Evolutionary conservation across 345 rosid genomes (phyloP).

Genomic region (Ceriops zippeliana): DNA sequence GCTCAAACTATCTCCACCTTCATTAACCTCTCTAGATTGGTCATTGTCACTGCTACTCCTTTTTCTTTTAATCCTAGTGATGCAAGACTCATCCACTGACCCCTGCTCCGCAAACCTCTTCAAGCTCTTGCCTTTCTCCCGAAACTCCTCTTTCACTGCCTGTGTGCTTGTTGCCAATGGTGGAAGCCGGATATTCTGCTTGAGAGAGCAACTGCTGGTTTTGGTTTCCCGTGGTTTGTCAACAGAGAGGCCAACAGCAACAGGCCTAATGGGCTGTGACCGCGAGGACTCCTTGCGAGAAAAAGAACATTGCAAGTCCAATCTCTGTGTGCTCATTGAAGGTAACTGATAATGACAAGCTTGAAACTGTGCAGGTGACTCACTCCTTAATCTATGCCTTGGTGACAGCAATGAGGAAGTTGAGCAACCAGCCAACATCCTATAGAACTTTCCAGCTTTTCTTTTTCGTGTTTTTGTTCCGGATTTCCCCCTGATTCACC

Average conservation of each 20-base stretch:
- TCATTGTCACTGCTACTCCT: conserved; percentile 37
- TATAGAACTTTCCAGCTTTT: conserved; percentile 49
- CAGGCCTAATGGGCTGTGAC: conserved; percentile 67
- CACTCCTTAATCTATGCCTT: conserved; percentile 94
- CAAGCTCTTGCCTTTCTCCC: conserved; percentile 70
- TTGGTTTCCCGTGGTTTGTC: conserved; percentile 65
- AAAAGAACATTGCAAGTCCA: conserved; percentile 86
- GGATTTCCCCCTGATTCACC: conserved; percentile 27
- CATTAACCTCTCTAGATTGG: conserved; percentile 22
- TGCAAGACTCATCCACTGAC: conserved; percentile 50
- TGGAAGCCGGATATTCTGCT: conserved; percentile 82
- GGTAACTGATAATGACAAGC: conserved; percentile 75
- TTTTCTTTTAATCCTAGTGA: conserved; percentile 70
- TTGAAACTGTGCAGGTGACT: conserved; percentile 73
- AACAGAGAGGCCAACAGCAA: conserved; percentile 58
- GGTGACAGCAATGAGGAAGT: conserved; percentile 96
- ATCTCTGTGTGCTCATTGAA: conserved; percentile 94
- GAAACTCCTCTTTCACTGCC: conserved; percentile 50
- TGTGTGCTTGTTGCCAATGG: conserved; percentile 65
- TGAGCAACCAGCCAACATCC: conserved; percentile 99
- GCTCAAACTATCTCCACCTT: conserved; percentile 43
- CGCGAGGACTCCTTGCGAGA: conserved; percentile 69
- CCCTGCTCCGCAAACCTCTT: conserved; percentile 79
- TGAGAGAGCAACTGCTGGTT: conserved; percentile 57
- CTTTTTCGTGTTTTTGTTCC: conserved; percentile 12